Conservation (phyloP, 1,284 basidiomycete species). For the Ganoderma resinaceum region DNA sequence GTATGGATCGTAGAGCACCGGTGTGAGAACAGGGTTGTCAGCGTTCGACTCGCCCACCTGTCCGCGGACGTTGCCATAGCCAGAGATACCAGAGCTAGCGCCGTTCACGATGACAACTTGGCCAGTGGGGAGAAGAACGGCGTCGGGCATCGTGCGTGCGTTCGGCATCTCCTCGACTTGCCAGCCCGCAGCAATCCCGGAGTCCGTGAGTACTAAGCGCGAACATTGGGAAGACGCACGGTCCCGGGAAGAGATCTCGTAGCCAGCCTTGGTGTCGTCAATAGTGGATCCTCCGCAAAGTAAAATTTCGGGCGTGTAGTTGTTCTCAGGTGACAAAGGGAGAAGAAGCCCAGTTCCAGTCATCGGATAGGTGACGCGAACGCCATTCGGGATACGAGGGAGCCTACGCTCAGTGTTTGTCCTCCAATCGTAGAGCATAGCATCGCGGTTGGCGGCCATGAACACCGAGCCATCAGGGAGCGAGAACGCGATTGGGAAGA, state of each 20-base stretch:
- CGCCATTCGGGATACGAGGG: slow-evolving; percentile 78
- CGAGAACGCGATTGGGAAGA: slow-evolving; percentile 80
- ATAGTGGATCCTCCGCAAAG: slow-evolving; percentile 81
- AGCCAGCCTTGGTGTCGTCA: slow-evolving; percentile 65
- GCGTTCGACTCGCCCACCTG: slow-evolving; percentile 82
- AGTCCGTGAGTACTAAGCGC: slow-evolving; percentile 68
- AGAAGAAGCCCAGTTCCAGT: slow-evolving; percentile 76
- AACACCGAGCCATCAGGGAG: slow-evolving; percentile 81
- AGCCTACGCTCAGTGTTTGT: slow-evolving; percentile 68
- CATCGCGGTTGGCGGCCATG: slow-evolving; percentile 80
- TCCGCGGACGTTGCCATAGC: slow-evolving; percentile 80
- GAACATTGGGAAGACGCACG: slow-evolving; percentile 78
- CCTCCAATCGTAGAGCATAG: slow-evolving; percentile 83
- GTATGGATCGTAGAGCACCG: slow-evolving; percentile 78
- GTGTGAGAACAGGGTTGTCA: slow-evolving; percentile 76
- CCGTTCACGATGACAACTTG: slow-evolving; percentile 81
- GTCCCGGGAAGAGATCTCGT: slow-evolving; percentile 72
- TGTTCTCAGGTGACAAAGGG: slow-evolving; percentile 68
- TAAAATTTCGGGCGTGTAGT: slow-evolving; percentile 74
- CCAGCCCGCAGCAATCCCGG: slow-evolving; percentile 78
- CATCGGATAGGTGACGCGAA: slow-evolving; percentile 86
- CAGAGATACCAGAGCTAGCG: slow-evolving; percentile 77
- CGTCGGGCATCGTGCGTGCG: slow-evolving; percentile 80
- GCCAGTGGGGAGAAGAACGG: slow-evolving; percentile 84
- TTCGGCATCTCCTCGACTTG: slow-evolving; percentile 76